Conservation (phyloP, 2,329 filamentous ascomycete genomes). For the Stagonosporopsis chrysanthemi region DNA sequence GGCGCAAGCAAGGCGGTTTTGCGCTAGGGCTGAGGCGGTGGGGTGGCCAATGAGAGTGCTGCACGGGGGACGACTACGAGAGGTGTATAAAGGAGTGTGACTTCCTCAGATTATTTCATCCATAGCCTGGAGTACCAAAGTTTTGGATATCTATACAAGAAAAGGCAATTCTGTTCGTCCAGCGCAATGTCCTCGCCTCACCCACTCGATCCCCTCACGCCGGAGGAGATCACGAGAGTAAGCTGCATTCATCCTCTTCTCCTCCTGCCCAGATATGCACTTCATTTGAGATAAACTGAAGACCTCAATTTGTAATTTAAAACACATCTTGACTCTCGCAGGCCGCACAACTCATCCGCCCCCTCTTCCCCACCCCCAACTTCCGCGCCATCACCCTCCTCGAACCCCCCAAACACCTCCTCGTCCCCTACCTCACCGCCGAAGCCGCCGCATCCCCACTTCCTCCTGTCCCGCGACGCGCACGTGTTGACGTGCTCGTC, state of each 20-base stretch:
- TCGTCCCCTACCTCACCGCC: slow-evolving; percentile 56
- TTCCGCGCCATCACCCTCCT: slow-evolving; percentile 61
- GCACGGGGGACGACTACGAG: neutral
- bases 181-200: neutral
- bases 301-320: no score
- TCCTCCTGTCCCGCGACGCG: slow-evolving; percentile 46
- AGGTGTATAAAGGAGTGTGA: neutral
- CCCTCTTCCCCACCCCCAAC: slow-evolving; percentile 47
- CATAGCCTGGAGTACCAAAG: no score
- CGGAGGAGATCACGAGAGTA: slow-evolving; percentile 15
- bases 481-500: slow-evolving; percentile 51
- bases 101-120: no score
- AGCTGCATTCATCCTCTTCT: neutral
- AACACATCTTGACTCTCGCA: slow-evolving; percentile 1
- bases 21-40: neutral
- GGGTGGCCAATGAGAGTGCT: neutral
- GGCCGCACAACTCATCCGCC: slow-evolving; percentile 46
- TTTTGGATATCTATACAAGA: no score
- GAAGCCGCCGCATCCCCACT: slow-evolving; percentile 47
- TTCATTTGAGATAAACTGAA: no score
- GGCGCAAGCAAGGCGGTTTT: neutral
- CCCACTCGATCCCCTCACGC: slow-evolving; percentile 18
- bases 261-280: no score
- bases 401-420: slow-evolving; percentile 59
- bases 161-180: no score